These are phyloP conservation scores for Coprinopsis sp. DNA, from an alignment of 768 basidiomycete genomes.

Conservation along the genomic window DNA sequence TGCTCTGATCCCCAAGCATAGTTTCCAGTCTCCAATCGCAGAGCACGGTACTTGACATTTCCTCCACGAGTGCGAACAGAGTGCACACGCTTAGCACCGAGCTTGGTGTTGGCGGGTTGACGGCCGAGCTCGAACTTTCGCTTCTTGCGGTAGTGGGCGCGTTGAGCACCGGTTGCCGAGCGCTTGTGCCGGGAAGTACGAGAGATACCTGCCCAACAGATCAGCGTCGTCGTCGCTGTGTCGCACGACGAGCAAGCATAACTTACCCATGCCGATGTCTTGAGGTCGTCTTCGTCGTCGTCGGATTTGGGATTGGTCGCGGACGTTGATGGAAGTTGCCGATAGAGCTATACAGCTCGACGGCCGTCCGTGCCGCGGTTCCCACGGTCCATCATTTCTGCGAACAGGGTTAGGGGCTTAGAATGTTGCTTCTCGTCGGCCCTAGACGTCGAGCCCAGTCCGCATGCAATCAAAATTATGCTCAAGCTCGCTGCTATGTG, in stretches of 20 bases:
- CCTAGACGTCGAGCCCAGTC: no score
- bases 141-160: constrained; percentile 98
- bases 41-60: constrained; percentile 91
- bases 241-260: constrained; percentile 27
- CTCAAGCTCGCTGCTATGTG: no score
- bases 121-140: constrained; percentile 99
- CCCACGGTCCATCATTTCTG: no score
- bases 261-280: constrained; percentile 77
- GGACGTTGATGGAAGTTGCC: no score
- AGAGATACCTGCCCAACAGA: constrained; percentile 73
- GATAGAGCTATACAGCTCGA: no score
- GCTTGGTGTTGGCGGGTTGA: constrained; percentile 95
- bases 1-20: constrained; percentile 98
- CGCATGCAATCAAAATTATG: no score
- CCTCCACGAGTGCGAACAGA: constrained; percentile 94
- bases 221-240: constrained; percentile 4
- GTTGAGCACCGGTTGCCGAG: constrained; percentile 86
- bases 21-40: constrained; percentile 95
- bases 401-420: no score
- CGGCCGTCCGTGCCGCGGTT: no score
- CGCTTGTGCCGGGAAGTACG: constrained; percentile 97
- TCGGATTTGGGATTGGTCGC: no score
- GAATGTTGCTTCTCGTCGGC: no score
- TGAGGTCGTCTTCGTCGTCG: no score
- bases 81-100: constrained; percentile 94